These are phyloP conservation scores for Gaertneriomyces sp. DNA, from an alignment of 192 early-diverging fungal species.

Conservation along the genomic window DNA sequence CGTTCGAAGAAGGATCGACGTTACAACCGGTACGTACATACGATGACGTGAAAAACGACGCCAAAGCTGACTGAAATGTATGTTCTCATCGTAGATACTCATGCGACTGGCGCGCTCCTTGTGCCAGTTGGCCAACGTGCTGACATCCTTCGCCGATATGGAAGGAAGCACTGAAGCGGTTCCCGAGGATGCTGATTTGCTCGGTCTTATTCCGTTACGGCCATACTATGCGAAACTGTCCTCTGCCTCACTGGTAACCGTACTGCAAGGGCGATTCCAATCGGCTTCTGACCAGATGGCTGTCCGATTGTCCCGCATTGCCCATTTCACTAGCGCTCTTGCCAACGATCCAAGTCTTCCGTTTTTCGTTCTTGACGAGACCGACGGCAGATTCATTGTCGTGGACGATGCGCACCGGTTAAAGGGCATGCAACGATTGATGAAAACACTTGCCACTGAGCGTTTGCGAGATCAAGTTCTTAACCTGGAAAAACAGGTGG, in stretches of 20 bases:
- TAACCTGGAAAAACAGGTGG: constrained; percentile 29
- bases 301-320: constrained; percentile 29
- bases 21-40: constrained; percentile 6
- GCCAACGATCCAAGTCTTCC: constrained; percentile 19
- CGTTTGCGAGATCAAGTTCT: constrained; percentile 42
- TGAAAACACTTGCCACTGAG: constrained; percentile 43
- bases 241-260: constrained; percentile 1
- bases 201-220: constrained; percentile 33
- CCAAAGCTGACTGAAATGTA: background rate
- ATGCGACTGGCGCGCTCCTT: constrained; percentile 25
- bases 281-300: constrained; percentile 2
- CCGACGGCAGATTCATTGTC: constrained; percentile 31
- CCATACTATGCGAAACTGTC: constrained; percentile 18
- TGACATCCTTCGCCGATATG: constrained; percentile 46
- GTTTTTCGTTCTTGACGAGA: constrained; percentile 36
- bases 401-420: constrained; percentile 33
- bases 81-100: constrained; percentile 14
- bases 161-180: constrained; percentile 34
- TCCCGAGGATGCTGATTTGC: constrained; percentile 35
- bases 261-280: background rate
- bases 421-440: constrained; percentile 23
- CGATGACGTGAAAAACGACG: too few relatives aligned
- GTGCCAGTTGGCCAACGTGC: constrained; percentile 28
- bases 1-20: constrained; percentile 10
- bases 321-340: constrained; percentile 25